Conservation (phyloP, 495 filamentous ascomycete genomes). For the Penicillium canariense region DNA sequence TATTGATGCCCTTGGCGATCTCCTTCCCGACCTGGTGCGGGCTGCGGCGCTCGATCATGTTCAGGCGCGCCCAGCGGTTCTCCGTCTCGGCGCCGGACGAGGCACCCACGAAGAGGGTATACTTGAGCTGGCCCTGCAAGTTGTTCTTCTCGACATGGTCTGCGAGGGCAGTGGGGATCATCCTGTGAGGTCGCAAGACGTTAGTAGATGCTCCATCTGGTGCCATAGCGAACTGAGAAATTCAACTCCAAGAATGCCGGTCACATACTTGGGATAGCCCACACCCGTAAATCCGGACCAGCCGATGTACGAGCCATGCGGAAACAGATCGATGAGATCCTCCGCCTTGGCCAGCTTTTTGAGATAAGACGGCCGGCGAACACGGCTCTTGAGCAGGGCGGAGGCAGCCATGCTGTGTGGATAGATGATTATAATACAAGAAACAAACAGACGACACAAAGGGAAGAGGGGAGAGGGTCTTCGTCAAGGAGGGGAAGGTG, state of each 20-base stretch:
- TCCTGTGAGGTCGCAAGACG: conserved; percentile 45
- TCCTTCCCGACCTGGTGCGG: conserved; percentile 92
- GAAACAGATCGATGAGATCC: conserved; percentile 77
- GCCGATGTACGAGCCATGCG: conserved; percentile 78
- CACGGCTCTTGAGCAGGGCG: conserved; percentile 69
- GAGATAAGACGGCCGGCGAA: conserved; percentile 72
- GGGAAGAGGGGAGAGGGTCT: no score
- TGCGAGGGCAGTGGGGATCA: conserved; percentile 78
- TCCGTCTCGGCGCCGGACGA: conserved; percentile 89
- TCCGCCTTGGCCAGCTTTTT: conserved; percentile 76
- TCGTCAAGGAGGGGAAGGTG: no score
- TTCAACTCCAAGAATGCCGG: background rate
- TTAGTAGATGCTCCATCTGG: background rate
- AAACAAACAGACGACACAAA: conserved; percentile 6
- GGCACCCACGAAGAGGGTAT: conserved; percentile 84
- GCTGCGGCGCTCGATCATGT: conserved; percentile 85
- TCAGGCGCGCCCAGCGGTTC: conserved; percentile 78
- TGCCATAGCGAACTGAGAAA: background rate
- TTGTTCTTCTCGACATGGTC: conserved; percentile 89
- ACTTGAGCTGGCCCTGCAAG: conserved; percentile 79
- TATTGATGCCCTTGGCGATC: conserved; percentile 88
- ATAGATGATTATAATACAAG: background rate
- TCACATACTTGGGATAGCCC: conserved; percentile 79
- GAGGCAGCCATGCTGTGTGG: conserved; percentile 56
- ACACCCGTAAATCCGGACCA: conserved; percentile 93